Evolutionary conservation across 768 basidiomycete genomes (phyloP), one percentile per base, ranked within the genome.

Genomic region (Suillus discolor): DNA sequence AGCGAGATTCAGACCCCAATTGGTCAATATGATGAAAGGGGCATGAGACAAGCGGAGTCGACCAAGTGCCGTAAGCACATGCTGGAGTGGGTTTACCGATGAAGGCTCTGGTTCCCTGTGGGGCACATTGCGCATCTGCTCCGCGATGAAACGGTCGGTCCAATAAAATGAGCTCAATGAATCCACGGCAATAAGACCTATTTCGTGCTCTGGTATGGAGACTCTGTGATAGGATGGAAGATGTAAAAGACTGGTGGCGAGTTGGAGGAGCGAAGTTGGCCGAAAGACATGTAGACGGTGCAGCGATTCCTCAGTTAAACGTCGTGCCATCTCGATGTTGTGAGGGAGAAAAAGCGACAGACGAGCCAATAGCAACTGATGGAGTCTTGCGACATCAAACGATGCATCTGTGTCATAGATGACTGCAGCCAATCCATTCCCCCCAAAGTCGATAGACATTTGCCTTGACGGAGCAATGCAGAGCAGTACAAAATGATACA

Each of bases 161-260:
- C 94, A 95, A 75, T 92, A 86, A 71, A 89, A 92, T 0, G 91
- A 74, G 73, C 89, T 89, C 65, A 93, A 75, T 16, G 92, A 93
- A 76, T 96, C 93, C 55, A 95, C 79, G 12, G 85, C 86, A 44
- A 96, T 75, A 62, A 93, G 70, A 7, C 87, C 88, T 13, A 94
- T 81, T 66, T 88, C 87, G 39, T 79, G 75, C 51, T 84, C 75
- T 39, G 83, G 80, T 65, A 89, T 81, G 62, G 80, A 76, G 20
- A 73, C 72, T 4, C 77, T 71, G 69, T 89, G 86, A 70, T 88
- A 88, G 4, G 74, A 72, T 16, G 87, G 82, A 20, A 96, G 80
- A 68, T 85, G 75, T 25, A 80, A 73, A 66, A 96, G 79, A 15
- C 90, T 89, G 6, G 83, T 82, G 55, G 91, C 91, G 53, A 96